Base-by-base conservation (phyloP, 169 alveolate genomes). In the Neospora caninum region DNA sequence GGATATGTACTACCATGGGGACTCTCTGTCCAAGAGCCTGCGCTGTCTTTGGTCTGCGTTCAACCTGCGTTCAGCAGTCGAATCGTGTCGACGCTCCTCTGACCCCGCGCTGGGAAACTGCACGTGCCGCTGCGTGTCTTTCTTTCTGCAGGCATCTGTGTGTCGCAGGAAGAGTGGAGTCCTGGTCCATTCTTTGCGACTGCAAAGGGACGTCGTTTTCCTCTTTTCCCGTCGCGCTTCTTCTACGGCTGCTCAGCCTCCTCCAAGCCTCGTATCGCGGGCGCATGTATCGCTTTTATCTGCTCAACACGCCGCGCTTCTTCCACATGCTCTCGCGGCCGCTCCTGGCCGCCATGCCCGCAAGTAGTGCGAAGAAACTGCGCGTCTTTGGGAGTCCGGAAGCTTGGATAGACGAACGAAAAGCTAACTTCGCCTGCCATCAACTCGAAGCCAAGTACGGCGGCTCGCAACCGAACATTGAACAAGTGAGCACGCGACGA, bases 141-240 rank as follows among this genome's bases (percentile, higher is more conserved):
- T 64, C 31, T 22, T 27, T 64, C 7, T 20, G 16, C 64, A 16
- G 36, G 7, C 49, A 88, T 29, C 54, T 88, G 82, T 88, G 92
- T 53, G 92, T 88, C 16, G 92, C 92, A 0, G 92, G 92, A 20
- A 6, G 54, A 31, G 92, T 88, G 38, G 92, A 88, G 49, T 53
- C 64, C 25, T 88, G 92, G 92, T 38, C 64, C 29, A 67, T 88
- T 36, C 64, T 88, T 31, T 88, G 92, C 80, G 92, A 88, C 92
- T 67, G 73, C 39, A 38, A 39, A 20, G 92, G 92, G 27, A 88
- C 83, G 34, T 88, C 92, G 9, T n/a, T 88, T 6, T 88, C 92
- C 31, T 7, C 83, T 16, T 88, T 88, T 64, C 92, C 92, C 29
- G 36, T 88, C 49, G 73, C 86, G 54, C 84, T 88, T 34, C 86